A percentile compares a stretch with the other conserved stretches of the same genome.
Conservation (phyloP, 2,329 filamentous ascomycete species). For the Dactylellina haptotyla region DNA sequence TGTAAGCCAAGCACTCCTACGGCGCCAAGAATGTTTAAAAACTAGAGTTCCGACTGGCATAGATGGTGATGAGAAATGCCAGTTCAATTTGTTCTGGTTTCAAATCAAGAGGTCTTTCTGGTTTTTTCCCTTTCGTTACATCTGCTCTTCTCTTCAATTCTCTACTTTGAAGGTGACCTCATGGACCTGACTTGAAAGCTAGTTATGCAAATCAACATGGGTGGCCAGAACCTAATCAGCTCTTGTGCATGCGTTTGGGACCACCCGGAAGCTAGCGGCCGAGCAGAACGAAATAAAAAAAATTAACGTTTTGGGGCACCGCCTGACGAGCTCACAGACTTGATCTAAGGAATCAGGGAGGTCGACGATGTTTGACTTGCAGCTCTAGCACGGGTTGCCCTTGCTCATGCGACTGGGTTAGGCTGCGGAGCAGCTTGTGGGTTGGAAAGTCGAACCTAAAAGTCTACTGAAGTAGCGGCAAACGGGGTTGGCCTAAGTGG, state of each 20-base stretch:
- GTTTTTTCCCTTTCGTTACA: not conserved
- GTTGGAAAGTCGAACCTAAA: slow-evolving; percentile 4
- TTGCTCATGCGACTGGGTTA: slow-evolving; percentile 31
- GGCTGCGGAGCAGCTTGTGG: slow-evolving; percentile 7
- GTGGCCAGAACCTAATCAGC: slow-evolving; percentile 2
- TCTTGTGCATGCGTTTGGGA: slow-evolving; percentile 1
- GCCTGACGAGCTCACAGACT: slow-evolving; percentile 41
- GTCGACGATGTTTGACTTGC: slow-evolving; percentile 32
- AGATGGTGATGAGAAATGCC: not conserved
- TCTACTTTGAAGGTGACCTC: too few species aligned
- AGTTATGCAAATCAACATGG: slow-evolving; percentile 17
- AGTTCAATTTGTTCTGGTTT: too few species aligned
- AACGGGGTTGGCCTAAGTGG: too few species aligned
- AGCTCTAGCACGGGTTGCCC: slow-evolving; percentile 29
- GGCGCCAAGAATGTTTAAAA: slow-evolving; percentile 31
- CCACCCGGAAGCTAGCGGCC: slow-evolving; percentile 41
- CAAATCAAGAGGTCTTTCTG: not conserved
- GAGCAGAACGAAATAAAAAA: slow-evolving; percentile 1
- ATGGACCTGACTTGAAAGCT: not conserved
- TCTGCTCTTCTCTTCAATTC: too few species aligned
- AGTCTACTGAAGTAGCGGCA: slow-evolving; percentile 13
- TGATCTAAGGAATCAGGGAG: slow-evolving; percentile 24
- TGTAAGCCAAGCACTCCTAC: slow-evolving; percentile 34
- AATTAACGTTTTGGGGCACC: slow-evolving; percentile 43
- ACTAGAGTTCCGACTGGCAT: slow-evolving; percentile 24